Conservation (phyloP, 75 land plant genomes). For the Azolla pinnata region DNA sequence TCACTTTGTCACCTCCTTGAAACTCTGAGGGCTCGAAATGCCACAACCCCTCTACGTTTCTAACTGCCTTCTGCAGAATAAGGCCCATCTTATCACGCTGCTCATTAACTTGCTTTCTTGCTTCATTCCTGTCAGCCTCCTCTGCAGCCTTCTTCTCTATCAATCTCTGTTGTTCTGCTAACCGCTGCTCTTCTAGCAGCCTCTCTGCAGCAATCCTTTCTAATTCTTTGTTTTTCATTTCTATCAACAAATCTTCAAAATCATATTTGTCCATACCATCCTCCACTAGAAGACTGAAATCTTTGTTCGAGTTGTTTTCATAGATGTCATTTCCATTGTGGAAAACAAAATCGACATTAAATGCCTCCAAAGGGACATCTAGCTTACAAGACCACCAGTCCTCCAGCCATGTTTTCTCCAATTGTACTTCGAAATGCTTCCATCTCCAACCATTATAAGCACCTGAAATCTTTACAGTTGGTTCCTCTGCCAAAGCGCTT, state of each 20-base stretch:
- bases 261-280: constrained; percentile 48
- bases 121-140: constrained; percentile 63
- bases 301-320: constrained; percentile 62
- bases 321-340: constrained; percentile 58
- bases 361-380: constrained; percentile 63
- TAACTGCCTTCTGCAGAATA: constrained; percentile 34
- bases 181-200: constrained; percentile 53
- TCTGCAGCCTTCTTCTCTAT: constrained; percentile 53
- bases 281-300: constrained; percentile 55
- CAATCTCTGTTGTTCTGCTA: constrained; percentile 39
- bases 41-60: constrained; percentile 49
- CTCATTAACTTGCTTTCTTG: constrained; percentile 42
- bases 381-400: constrained; percentile 85
- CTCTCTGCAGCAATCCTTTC: constrained; percentile 52
- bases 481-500: constrained; percentile 42
- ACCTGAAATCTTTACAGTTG: constrained; percentile 53
- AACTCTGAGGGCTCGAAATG: constrained; percentile 49
- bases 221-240: constrained; percentile 55
- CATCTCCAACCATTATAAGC: constrained; percentile 87
- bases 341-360: constrained; percentile 75
- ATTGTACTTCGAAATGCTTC: constrained; percentile 47
- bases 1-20: constrained; percentile 42
- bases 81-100: constrained; percentile 27
- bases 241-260: constrained; percentile 82
- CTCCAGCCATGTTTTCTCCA: constrained; percentile 44